These are phyloP conservation scores for Ilex asprella DNA, from an alignment of 257 asterid genomes.

Conservation along the genomic window DNA sequence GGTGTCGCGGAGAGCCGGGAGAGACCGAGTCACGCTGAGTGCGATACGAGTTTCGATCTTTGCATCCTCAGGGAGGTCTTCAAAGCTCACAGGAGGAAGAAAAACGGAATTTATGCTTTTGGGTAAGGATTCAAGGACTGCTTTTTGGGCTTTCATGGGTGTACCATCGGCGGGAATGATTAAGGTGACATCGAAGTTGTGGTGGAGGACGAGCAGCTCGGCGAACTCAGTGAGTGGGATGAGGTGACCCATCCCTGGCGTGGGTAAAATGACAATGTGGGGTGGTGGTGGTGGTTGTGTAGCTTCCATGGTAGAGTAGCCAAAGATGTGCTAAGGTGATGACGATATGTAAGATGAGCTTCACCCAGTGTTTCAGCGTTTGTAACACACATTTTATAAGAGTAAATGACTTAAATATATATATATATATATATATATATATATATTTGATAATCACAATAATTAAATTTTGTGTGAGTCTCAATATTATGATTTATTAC, in stretches of 20 bases:
- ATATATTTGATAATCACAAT: no score
- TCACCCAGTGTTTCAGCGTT: no score
- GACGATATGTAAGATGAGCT: no score
- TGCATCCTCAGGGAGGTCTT: slow-evolving; percentile 4
- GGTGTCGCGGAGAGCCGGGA: slow-evolving; percentile 5
- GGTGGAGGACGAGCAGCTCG: slow-evolving; percentile 16
- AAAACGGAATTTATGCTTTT: background rate
- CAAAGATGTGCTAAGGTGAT: no score
- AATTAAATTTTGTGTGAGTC: no score
- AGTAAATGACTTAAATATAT: no score
- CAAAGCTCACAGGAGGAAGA: slow-evolving; percentile 10
- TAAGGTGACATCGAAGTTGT: slow-evolving; percentile 16
- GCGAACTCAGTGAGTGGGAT: slow-evolving; percentile 28
- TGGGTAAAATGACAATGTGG: slow-evolving; percentile 23
- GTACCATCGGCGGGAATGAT: slow-evolving; percentile 20
- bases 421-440: no score
- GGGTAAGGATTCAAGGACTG: slow-evolving; percentile 16
- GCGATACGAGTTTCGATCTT: slow-evolving; percentile 8
- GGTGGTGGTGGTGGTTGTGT: background rate
- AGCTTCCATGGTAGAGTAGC: slow-evolving; percentile 3
- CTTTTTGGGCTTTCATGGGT: background rate
- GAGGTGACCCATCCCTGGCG: slow-evolving; percentile 27
- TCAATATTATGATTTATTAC: no score
- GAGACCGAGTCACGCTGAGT: slow-evolving; percentile 9
- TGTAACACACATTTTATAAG: no score